Base-by-base conservation (phyloP, 805 yeast species). In the Hanseniaspora guilliermondii region DNA sequence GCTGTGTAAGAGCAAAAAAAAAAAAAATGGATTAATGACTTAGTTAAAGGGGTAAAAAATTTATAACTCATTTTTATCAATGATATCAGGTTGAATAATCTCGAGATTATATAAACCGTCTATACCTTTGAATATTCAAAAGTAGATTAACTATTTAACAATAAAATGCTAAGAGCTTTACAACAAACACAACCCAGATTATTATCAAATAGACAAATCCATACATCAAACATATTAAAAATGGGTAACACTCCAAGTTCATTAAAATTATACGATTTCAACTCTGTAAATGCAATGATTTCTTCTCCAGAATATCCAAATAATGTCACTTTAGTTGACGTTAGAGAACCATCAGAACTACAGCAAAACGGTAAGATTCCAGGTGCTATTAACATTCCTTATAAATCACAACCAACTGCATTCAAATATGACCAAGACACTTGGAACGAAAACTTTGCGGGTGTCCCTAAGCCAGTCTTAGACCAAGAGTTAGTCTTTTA, bases 361-460 rank as follows among this genome's bases (percentile, higher is more conserved):
- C 57, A 61, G 25, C 70, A 70, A 38, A 79, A 72, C 47, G 96
- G 96, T 42, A 80, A 77, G 64, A 84, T 91, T 61, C 96, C 96
- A 30, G 76, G 79, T 14, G 83, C 97, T 6, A 68, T 89, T 55
- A 93, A 93, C 65, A 77, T 91, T 56, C 97, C 98, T 19, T 83
- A 81, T 70, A 87, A 87, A 64, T 79, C 93, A 4, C 78, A 89
- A 12, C 97, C 97, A 0, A 95, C 96, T 21, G 97, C 97, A 0
- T 74, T 91, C 57, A 87, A 86, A 48, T 76, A 91, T 49, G 69
- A 82, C 1, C 75, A 76, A 6, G 95, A 85, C 53, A 95, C 86
- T 60, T 91, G 93, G 63, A 76, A 79, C 62, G 85, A 84, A 37
- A 73, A 78, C 47, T 87, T 89, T 70, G 91, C 94, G 14, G 22